phyloP scores from a whole-genome alignment of 208 protist genomes.

The Endotrypanum monterogeii region DNA sequence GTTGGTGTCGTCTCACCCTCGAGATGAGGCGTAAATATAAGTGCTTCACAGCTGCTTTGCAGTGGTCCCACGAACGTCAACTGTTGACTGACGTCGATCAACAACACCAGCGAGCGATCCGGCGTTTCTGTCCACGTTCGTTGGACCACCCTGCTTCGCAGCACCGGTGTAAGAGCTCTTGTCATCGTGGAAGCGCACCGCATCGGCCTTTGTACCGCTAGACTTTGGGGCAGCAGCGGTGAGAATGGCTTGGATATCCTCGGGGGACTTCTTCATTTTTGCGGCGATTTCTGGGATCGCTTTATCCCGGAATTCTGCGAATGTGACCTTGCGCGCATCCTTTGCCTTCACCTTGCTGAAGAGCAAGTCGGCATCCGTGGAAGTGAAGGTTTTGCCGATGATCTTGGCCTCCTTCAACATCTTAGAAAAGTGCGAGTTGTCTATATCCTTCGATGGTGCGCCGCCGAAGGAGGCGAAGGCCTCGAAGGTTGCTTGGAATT shows the following conservation, averaged over 20 bases:
- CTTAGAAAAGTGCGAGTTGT: constrained; percentile 92
- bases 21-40: too few species aligned
- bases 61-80: constrained; percentile 80
- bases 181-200: constrained; percentile 91
- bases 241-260: constrained; percentile 68
- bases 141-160: constrained; percentile 87
- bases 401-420: constrained; percentile 93
- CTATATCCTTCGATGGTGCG: constrained; percentile 86
- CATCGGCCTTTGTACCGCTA: constrained; percentile 79
- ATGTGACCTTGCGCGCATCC: constrained; percentile 86
- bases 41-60: constrained; percentile 66
- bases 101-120: constrained; percentile 83
- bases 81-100: constrained; percentile 73
- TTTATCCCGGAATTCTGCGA: constrained; percentile 65
- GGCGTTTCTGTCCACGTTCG: constrained; percentile 90
- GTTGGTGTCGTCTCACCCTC: too few species aligned
- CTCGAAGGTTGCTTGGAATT: constrained; percentile 72
- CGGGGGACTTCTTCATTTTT: constrained; percentile 84
- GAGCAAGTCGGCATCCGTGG: constrained; percentile 88
- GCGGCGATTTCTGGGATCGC: constrained; percentile 83
- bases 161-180: constrained; percentile 92
- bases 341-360: constrained; percentile 93
- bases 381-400: constrained; percentile 89
- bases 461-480: constrained; percentile 88
- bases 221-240: constrained; percentile 50